Conservation (phyloP, 164 flowering plant species). For the Magnolia changhungtana region DNA sequence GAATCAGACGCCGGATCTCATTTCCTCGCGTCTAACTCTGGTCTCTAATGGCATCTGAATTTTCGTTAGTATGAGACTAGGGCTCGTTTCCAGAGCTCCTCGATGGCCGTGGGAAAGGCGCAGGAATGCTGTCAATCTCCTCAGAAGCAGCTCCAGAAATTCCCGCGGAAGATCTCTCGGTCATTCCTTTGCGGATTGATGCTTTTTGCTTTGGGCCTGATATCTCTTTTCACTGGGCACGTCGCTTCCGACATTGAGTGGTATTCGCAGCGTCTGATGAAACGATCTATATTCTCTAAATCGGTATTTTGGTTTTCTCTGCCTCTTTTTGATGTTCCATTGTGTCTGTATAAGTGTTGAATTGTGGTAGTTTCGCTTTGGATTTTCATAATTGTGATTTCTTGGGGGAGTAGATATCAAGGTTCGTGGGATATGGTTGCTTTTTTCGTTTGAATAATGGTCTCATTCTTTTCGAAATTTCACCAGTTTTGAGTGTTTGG, state of each 20-base stretch:
- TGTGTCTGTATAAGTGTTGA: background rate
- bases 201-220: slow-evolving; percentile 73
- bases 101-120: background rate
- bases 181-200: slow-evolving; percentile 59
- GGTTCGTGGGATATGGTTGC: no score
- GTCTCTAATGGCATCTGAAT: background rate
- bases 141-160: slow-evolving; percentile 28
- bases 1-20: background rate
- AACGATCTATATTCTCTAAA: slow-evolving; percentile 20
- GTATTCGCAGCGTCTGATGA: slow-evolving; percentile 65
- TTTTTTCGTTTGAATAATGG: background rate
- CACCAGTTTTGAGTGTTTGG: background rate
- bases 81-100: background rate
- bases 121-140: background rate
- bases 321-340: background rate
- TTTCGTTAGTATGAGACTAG: background rate
- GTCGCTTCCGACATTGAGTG: slow-evolving; percentile 81
- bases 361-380: background rate
- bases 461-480: background rate
- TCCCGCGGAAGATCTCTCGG: slow-evolving; percentile 45
- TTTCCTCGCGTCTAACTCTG: background rate
- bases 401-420: background rate
- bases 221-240: slow-evolving; percentile 80
- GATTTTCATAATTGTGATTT: background rate
- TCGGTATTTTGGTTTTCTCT: slow-evolving; percentile 15